Base-by-base conservation (phyloP, 768 basidiomycete genomes). In the Cubamyces lactineus region DNA sequence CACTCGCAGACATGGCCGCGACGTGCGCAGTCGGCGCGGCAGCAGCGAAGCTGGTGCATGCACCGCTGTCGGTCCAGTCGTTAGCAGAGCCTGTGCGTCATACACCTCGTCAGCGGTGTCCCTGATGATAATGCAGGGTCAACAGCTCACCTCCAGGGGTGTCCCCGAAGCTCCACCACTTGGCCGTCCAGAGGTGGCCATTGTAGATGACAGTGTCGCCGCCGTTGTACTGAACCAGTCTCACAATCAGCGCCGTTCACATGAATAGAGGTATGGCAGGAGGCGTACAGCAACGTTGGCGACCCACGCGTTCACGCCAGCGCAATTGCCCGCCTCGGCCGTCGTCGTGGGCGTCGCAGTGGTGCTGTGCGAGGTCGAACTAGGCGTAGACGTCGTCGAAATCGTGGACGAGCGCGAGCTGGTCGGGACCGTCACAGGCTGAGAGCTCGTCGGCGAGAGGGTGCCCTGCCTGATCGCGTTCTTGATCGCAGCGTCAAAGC, bases 91-190 rank as follows among this genome's bases (percentile, higher is more conserved):
- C 70, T 71, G 41, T 3, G 46, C 5, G 1, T 11, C 17, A n/a
- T 34, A 1, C 5, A 26, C 5, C 4, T 34, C 34, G 34, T 34
- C 34, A 34, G 34, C 9, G 9, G 9, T 34, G 5, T 34, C 34
- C 28, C 4, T 30, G 28, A 30, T n/a, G 28, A 30, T 8, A 30
- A 8, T 30, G 28, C 30, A 19, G 23, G 3, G 28, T 3, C 8
- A 3, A 8, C 3, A 30, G 9, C 62, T 23, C 40, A 69, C 70
- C 71, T 62, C 71, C 71, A 16, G 71, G 71, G 2, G 57, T 47
- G 45, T 70, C 69, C n/a, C 61, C 71, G 63, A 68, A 70, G 61
- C 68, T 68, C 69, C 69, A 72, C 69, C 68, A 70, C 48, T 69
- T 72, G 41, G 71, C 71, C 7, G 69, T 70, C 68, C 67, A 70